phyloP scores from a whole-genome alignment of 2,329 filamentous ascomycete genomes.

The Monosporascus ibericus region DNA sequence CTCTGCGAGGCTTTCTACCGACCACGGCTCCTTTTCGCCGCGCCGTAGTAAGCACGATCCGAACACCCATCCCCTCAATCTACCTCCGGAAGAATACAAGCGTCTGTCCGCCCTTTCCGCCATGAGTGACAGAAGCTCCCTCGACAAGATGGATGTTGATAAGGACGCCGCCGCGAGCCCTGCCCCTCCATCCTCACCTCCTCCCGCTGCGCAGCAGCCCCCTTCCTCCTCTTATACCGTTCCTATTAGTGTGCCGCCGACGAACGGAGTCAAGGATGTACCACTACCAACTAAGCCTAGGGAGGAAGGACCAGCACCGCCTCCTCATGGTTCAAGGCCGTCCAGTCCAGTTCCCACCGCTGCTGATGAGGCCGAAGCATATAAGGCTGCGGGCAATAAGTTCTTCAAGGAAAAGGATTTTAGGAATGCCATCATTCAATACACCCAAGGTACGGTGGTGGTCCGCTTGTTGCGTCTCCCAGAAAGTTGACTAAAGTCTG shows the following conservation, averaged over 20 bases:
- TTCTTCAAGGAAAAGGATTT: conserved; percentile 96
- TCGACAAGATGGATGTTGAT: conserved; percentile 65
- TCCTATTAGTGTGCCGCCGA: conserved; percentile 37
- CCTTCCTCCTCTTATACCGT: conserved; percentile 39
- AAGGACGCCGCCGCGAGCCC: conserved; percentile 50
- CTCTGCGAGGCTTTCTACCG: conserved; percentile 42
- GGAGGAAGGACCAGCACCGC: conserved; percentile 57
- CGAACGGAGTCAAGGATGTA: conserved; percentile 40
- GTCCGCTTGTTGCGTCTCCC: conserved; percentile 4
- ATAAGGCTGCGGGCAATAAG: conserved; percentile 90
- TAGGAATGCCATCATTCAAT: conserved; percentile 80
- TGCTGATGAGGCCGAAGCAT: conserved; percentile 77
- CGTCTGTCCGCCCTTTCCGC: conserved; percentile 62
- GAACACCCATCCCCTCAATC: conserved; percentile 81
- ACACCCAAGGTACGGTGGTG: conserved; percentile 72
- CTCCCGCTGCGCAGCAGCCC: conserved; percentile 37
- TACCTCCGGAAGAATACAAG: conserved; percentile 82
- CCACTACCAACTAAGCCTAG: conserved; percentile 34
- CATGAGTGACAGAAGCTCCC: conserved; percentile 54
- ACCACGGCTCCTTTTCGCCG: conserved; percentile 34
- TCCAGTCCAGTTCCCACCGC: conserved; percentile 49
- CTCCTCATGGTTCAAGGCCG: conserved; percentile 63
- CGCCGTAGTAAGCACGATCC: conserved; percentile 54
- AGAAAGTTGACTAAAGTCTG: conserved; percentile 6
- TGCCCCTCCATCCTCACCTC: conserved; percentile 46